Conservation (phyloP, 257 asterid species). For the Buddleja alternifolia region DNA sequence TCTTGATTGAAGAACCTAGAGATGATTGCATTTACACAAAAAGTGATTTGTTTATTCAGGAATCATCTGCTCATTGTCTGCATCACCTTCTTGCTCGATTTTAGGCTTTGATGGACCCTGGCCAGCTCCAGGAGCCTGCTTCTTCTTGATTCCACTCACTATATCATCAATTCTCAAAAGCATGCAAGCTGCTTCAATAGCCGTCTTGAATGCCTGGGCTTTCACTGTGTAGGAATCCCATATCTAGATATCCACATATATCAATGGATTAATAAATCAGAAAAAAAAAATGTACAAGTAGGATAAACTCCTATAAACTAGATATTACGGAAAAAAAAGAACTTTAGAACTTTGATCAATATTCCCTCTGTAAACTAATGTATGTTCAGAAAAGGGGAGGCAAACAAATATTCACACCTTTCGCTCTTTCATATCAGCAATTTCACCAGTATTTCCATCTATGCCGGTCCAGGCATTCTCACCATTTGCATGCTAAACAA, state of each 20-base stretch:
- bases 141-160: conserved; percentile 93
- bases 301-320: no score
- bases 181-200: conserved; percentile 97
- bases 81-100: conserved; percentile 79
- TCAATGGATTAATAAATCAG: conserved; percentile 1
- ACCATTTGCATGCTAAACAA: conserved; percentile 82
- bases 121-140: conserved; percentile 78
- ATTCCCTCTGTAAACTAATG: no score
- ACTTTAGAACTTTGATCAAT: no score
- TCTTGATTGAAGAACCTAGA: background rate
- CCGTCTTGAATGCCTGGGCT: conserved; percentile 92
- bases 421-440: conserved; percentile 89
- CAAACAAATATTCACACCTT: conserved; percentile 54
- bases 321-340: no score
- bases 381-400: conserved; percentile 12
- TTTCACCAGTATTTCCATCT: conserved; percentile 93
- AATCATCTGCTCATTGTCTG: conserved; percentile 83
- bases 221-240: conserved; percentile 97
- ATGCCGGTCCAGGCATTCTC: conserved; percentile 97
- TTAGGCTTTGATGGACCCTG: conserved; percentile 72
- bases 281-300: no score
- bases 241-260: conserved; percentile 49
- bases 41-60: no score
- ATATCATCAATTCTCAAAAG: conserved; percentile 94
- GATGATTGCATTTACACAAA: conserved; percentile 32